These are phyloP conservation scores for Mucor saturninus DNA, from an alignment of 371 early-diverging fungal species.

Conservation along the genomic window DNA sequence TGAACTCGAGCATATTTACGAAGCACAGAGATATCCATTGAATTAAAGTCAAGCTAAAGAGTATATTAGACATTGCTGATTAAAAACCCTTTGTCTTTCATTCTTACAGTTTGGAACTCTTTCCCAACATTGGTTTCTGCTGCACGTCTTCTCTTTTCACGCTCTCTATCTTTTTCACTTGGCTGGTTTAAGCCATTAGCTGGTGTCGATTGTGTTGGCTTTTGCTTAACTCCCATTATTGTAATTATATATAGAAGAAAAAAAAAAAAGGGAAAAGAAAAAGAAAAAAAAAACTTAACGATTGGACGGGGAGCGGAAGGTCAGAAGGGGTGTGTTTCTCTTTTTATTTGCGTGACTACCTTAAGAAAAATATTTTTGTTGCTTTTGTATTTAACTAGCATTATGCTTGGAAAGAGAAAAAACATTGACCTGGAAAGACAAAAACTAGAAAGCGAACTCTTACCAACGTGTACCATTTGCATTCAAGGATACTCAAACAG, in stretches of 20 bases:
- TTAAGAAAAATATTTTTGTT: background rate
- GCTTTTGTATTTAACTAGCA: conserved; percentile 1
- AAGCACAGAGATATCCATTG: conserved; percentile 42
- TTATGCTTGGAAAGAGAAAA: conserved; percentile 14
- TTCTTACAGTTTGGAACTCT: conserved; percentile 52
- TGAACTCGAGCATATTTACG: conserved; percentile 54
- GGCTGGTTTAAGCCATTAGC: conserved; percentile 21
- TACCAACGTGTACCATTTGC: conserved; percentile 63
- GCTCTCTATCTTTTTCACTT: conserved; percentile 42
- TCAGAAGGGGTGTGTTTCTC: conserved; percentile 1
- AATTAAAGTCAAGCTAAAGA: conserved; percentile 53
- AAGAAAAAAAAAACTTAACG: conserved; percentile 2
- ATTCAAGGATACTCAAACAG: conserved; percentile 50
- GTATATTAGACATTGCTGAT: background rate
- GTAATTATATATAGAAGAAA: conserved; percentile 1
- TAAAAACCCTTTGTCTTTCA: background rate
- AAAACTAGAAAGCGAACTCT: background rate
- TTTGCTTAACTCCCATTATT: conserved; percentile 42
- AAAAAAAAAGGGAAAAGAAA: conserved; percentile 6
- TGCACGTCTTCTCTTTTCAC: conserved; percentile 47
- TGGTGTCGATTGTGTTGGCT: conserved; percentile 33
- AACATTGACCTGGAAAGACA: conserved; percentile 2
- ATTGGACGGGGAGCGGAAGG: conserved; percentile 2
- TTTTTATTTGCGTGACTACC: background rate
- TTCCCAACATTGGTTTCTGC: conserved; percentile 50